phyloP scores from a whole-genome alignment of 208 protist species.

The Trypanosomatidae sp. region DNA sequence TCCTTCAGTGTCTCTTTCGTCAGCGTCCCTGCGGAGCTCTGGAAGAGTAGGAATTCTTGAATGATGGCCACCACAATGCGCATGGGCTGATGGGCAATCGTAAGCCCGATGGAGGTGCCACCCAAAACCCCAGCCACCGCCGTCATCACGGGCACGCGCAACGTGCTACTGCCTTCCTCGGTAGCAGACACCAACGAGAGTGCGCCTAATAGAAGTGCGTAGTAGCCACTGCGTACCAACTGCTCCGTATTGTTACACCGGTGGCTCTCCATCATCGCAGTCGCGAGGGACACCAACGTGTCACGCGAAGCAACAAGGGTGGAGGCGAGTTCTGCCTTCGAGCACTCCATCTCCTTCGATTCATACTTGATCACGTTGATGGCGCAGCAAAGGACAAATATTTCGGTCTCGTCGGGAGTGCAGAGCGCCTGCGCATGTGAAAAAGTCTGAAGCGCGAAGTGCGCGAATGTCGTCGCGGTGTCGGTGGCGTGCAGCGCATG shows the following conservation, averaged over 20 bases:
- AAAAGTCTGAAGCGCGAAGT: conserved; percentile 1
- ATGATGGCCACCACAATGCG: conserved; percentile 73
- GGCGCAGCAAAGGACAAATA: conserved; percentile 67
- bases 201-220: conserved; percentile 67
- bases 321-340: conserved; percentile 5
- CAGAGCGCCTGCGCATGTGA: background rate
- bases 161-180: conserved; percentile 7
- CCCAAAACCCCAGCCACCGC: conserved; percentile 47
- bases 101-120: conserved; percentile 23
- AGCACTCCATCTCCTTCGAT: conserved; percentile 2
- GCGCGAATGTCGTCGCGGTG: background rate
- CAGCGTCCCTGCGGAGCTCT: conserved; percentile 67
- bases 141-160: conserved; percentile 66
- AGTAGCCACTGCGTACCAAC: conserved; percentile 81
- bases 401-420: conserved; percentile 28
- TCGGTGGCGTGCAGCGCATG: background rate
- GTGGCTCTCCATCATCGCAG: conserved; percentile 40
- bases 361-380: conserved; percentile 82
- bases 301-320: conserved; percentile 4
- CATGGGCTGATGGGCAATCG: conserved; percentile 50
- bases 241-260: conserved; percentile 38
- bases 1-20: conserved; percentile 54
- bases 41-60: conserved; percentile 90
- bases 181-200: conserved; percentile 43
- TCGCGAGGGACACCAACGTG: conserved; percentile 10